Percentiles rank a stretch among this genome's conserved stretches.
phyloP scores from a whole-genome alignment of 129 eudicot species.

The Rutidosis leptorrhynchoides region DNA sequence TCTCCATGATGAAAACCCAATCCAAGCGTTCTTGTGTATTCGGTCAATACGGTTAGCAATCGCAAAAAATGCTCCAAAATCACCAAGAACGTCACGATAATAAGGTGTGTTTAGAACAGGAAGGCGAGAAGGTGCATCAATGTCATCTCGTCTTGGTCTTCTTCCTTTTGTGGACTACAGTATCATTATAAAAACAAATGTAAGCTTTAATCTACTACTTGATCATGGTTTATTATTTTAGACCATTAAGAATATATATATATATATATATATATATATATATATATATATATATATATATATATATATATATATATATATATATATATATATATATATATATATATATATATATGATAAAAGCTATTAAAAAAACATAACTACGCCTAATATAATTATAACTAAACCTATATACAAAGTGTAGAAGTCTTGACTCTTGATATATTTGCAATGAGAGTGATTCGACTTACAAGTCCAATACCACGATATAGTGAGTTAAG shows the following conservation, averaged over 20 bases:
- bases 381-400: constrained; percentile 9
- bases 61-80: constrained; percentile 88
- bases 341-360: no score
- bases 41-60: constrained; percentile 84
- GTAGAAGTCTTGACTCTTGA: not conserved
- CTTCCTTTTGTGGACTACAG: constrained; percentile 71
- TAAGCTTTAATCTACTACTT: constrained; percentile 13
- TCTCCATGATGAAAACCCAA: constrained; percentile 97
- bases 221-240: not conserved
- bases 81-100: constrained; percentile 68
- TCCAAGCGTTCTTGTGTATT: constrained; percentile 89
- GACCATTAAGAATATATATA: no score
- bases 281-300: no score
- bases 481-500: constrained; percentile 77
- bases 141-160: constrained; percentile 73
- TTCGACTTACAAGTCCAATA: constrained; percentile 73
- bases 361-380: constrained; percentile 8
- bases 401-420: constrained; percentile 9
- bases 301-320: no score
- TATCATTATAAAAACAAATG: constrained; percentile 8
- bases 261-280: no score
- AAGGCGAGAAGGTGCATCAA: constrained; percentile 95
- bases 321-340: no score
- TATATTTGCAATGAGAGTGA: constrained; percentile 13
- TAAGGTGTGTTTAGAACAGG: constrained; percentile 71